phyloP scores from a whole-genome alignment of 1,284 basidiomycete species.

The Lentinula novae-zelandiae region DNA sequence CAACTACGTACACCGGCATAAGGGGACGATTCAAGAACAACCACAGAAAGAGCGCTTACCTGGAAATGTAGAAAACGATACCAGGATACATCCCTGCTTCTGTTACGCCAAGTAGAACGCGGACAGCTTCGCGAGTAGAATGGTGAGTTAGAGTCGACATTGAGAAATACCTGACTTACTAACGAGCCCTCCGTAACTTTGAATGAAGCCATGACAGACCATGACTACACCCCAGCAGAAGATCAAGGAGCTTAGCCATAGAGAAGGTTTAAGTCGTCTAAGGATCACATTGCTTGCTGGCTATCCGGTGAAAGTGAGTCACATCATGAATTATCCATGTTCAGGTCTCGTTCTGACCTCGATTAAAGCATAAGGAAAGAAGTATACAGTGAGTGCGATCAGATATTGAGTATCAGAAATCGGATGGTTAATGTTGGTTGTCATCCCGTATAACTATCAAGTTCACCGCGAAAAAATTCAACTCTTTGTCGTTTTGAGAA shows the following conservation, averaged over 20 bases:
- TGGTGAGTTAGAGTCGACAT: not conserved
- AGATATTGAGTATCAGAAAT: slow-evolving; percentile 52
- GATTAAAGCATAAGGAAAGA: slow-evolving; percentile 52
- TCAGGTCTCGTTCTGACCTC: slow-evolving; percentile 33
- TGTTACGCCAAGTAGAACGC: slow-evolving; percentile 46
- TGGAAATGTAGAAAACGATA: slow-evolving; percentile 53
- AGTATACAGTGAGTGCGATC: slow-evolving; percentile 53
- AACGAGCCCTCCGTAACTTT: slow-evolving; percentile 47
- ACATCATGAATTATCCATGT: not conserved
- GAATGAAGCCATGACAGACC: slow-evolving; percentile 48
- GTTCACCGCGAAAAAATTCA: not conserved
- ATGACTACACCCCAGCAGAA: slow-evolving; percentile 57
- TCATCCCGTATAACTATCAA: slow-evolving; percentile 28
- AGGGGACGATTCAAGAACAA: slow-evolving; percentile 2
- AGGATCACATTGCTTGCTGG: slow-evolving; percentile 53
- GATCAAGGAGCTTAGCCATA: slow-evolving; percentile 56
- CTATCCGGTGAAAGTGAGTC: slow-evolving; percentile 23
- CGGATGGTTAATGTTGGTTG: slow-evolving; percentile 35
- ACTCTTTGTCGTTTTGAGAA: not conserved
- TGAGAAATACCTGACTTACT: slow-evolving; percentile 27
- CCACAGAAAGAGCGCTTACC: slow-evolving; percentile 27
- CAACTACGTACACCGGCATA: slow-evolving; percentile 32
- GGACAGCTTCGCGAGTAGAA: slow-evolving; percentile 31
- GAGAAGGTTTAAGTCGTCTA: slow-evolving; percentile 51
- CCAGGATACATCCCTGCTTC: slow-evolving; percentile 56